These are phyloP conservation scores for Podospora pseudocomata DNA, from an alignment of 495 filamentous ascomycete species.

Conservation along the genomic window DNA sequence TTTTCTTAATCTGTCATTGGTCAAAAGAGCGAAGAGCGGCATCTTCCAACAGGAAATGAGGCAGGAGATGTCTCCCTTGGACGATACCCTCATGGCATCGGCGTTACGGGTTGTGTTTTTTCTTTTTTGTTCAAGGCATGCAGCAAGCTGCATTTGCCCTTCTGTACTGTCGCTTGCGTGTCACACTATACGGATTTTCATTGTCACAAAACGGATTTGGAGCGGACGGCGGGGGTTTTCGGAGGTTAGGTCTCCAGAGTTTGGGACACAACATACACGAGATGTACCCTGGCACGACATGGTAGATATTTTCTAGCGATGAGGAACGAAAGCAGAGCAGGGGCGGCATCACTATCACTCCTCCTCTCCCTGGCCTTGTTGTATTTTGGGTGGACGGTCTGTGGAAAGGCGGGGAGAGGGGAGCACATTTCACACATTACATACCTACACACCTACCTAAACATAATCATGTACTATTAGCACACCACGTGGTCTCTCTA, in stretches of 20 bases:
- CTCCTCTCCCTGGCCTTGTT: neutral
- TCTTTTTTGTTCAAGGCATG: conserved; percentile 8
- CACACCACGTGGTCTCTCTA: neutral
- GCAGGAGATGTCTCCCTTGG: conserved; percentile 15
- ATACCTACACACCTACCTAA: conserved; percentile 8
- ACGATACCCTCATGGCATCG: conserved; percentile 30
- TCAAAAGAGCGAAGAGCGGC: conserved; percentile 1
- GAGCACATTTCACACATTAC: conserved; percentile 8
- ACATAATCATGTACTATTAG: conserved; percentile 8
- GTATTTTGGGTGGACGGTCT: neutral
- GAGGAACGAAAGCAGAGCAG: conserved; percentile 4
- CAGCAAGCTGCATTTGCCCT: conserved; percentile 6
- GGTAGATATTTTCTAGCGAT: conserved; percentile 16
- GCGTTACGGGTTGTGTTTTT: conserved; percentile 20
- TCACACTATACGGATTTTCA: conserved; percentile 3
- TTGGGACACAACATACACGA: conserved; percentile 24
- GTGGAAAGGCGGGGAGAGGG: neutral
- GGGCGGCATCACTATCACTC: neutral
- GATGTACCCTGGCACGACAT: conserved; percentile 10
- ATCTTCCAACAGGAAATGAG: conserved; percentile 12
- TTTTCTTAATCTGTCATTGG: neutral
- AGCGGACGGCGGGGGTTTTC: neutral
- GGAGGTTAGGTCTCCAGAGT: conserved; percentile 3
- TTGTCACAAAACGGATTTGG: conserved; percentile 18
- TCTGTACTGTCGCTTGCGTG: conserved; percentile 27